Evolutionary conservation across 106 monocot genomes (phyloP).

Genomic region (Iris macrosiphon): DNA sequence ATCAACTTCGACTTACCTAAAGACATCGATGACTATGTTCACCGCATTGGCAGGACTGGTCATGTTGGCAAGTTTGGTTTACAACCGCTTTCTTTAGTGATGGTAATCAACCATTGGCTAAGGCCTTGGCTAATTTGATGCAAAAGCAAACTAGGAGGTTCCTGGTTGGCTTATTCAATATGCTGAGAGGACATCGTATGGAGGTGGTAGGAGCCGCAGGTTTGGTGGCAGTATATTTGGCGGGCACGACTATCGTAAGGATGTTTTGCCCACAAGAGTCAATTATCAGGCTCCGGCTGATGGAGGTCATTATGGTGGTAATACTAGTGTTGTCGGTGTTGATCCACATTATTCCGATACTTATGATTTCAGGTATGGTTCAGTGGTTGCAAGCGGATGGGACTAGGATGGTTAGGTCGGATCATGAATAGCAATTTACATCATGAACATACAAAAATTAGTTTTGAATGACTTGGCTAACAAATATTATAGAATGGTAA

Average conservation of each 20-base stretch:
- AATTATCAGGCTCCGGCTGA: not conserved
- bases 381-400: slow-evolving; percentile 5
- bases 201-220: slow-evolving; percentile 11
- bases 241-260: slow-evolving; percentile 21
- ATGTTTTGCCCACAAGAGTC: slow-evolving; percentile 2
- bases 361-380: slow-evolving; percentile 1
- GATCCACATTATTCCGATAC: not conserved
- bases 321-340: not conserved
- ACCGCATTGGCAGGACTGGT: slow-evolving; percentile 54
- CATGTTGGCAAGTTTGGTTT: slow-evolving; percentile 47
- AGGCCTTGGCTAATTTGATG: slow-evolving; percentile 35
- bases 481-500: no score
- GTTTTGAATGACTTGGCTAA: no score
- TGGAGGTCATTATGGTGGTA: not conserved
- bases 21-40: slow-evolving; percentile 51
- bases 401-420: no score
- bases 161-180: slow-evolving; percentile 39
- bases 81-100: slow-evolving; percentile 51
- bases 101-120: slow-evolving; percentile 30
- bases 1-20: slow-evolving; percentile 56
- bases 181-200: slow-evolving; percentile 21
- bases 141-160: slow-evolving; percentile 45
- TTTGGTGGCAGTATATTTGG: slow-evolving; percentile 18
- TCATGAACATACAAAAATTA: no score
- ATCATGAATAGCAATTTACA: no score